Conservation (phyloP, 495 filamentous ascomycete species). For the Aspergillus wentii region DNA sequence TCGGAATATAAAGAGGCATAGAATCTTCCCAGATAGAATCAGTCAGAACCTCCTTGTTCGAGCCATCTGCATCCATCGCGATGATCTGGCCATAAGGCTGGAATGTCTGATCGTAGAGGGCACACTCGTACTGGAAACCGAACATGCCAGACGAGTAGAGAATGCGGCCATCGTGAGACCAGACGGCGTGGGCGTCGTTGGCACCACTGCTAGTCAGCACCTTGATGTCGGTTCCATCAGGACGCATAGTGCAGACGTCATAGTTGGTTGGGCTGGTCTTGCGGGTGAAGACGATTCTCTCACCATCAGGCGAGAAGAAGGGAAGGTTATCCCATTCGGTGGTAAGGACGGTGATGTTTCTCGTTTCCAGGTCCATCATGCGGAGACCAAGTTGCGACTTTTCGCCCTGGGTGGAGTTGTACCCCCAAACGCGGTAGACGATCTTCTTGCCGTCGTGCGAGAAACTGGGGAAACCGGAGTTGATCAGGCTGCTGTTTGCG, state of each 20-base stretch:
- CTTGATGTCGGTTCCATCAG: constrained; percentile 29
- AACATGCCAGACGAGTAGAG: constrained; percentile 27
- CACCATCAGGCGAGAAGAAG: constrained; percentile 23
- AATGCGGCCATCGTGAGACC: constrained; percentile 32
- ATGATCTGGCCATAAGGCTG: constrained; percentile 33
- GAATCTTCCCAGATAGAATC: constrained; percentile 32
- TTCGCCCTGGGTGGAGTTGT: constrained; percentile 11
- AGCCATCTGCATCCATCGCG: constrained; percentile 26
- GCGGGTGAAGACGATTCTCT: constrained; percentile 26
- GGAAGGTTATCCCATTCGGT: constrained; percentile 27
- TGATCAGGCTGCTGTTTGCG: constrained; percentile 10
- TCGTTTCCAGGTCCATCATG: constrained; percentile 21
- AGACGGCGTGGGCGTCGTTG: constrained; percentile 40
- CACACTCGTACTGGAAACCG: constrained; percentile 27
- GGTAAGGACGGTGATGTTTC: constrained; percentile 18
- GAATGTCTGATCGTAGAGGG: constrained; percentile 28
- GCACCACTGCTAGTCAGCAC: constrained; percentile 27
- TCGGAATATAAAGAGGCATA: constrained; percentile 25
- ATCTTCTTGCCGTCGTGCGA: constrained; percentile 24
- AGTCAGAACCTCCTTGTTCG: constrained; percentile 24
- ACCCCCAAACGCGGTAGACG: constrained; percentile 28
- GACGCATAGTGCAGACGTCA: constrained; percentile 32
- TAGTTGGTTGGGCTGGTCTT: constrained; percentile 23
- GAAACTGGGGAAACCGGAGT: constrained; percentile 25
- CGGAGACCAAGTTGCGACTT: constrained; percentile 19